These are phyloP conservation scores for Pholiota conissans DNA, from an alignment of 768 basidiomycete genomes.

Conservation along the genomic window DNA sequence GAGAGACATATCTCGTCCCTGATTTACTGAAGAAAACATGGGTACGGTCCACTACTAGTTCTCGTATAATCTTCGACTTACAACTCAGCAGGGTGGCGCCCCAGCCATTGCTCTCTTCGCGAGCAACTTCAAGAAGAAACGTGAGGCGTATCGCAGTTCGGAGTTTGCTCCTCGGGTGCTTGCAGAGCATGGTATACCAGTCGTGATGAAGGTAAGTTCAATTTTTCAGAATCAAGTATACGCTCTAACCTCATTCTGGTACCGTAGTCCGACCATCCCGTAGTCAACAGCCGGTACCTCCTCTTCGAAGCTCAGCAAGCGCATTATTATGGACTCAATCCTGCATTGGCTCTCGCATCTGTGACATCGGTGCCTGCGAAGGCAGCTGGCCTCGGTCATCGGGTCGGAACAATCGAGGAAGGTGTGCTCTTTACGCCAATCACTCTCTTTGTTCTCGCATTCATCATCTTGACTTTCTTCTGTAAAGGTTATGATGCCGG, in stretches of 20 bases:
- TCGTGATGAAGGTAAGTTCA: constrained; percentile 66
- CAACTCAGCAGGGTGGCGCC: constrained; percentile 35
- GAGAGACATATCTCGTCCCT: constrained; percentile 81
- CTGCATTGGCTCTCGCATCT: constrained; percentile 57
- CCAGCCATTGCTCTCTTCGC: constrained; percentile 79
- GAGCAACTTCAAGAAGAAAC: constrained; percentile 51
- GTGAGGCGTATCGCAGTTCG: constrained; percentile 66
- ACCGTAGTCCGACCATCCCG: constrained; percentile 54
- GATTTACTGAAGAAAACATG: constrained; percentile 70
- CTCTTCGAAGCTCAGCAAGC: constrained; percentile 72
- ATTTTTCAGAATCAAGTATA: background rate
- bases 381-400: constrained; percentile 64
- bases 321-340: constrained; percentile 62
- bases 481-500: constrained; percentile 68
- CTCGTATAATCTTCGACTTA: background rate
- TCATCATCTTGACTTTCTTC: background rate
- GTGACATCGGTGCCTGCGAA: constrained; percentile 67
- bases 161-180: constrained; percentile 73
- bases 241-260: background rate
- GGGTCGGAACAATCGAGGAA: constrained; percentile 60
- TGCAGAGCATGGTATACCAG: constrained; percentile 60
- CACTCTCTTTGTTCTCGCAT: background rate
- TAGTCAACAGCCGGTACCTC: constrained; percentile 63
- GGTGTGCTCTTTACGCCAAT: constrained; percentile 38
- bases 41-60: constrained; percentile 30